Base-by-base conservation (phyloP, 2,329 filamentous ascomycete genomes). In the Neurospora sp. region DNA sequence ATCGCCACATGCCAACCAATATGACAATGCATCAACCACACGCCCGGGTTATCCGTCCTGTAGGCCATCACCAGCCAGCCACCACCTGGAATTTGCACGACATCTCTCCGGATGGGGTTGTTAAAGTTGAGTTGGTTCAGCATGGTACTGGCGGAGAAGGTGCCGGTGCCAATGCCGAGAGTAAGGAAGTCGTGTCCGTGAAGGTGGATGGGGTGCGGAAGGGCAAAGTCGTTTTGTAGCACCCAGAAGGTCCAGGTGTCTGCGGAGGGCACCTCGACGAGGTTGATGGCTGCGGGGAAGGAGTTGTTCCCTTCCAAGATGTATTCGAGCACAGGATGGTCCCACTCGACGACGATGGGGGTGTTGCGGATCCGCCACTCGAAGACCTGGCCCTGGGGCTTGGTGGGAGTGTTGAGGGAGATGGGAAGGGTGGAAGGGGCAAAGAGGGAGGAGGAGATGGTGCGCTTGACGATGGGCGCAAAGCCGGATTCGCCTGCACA, bases 31-130 rank as follows among this genome's bases (percentile, higher is more conserved):
- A 83, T 78, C 46, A 83, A 73, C 82, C 82, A 83, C 6, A 78
- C 74, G 28, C 84, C 84, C 0, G 84, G 84, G 70, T 86, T 86
- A 74, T 86, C 80, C 0, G 82, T 80, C 69, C 78, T 74, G 74
- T 83, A 86, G 0, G 81, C 83, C 10, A 86, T 76, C 1, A 82
- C 79, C 4, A 86, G 70, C 76, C 82, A 83, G 0, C 83, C 84
- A 15, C 74, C 76, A 3, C 75, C 77, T 0, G 82, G 80, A 15
- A 85, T 74, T 69, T 82, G 79, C 3, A 80, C 80, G 0, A 80
- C 82, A 72, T 86, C 84, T 10, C 84, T 76, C 0, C 83, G 78
- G 0, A 82, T 78, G 1, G 83, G 83, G 67, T 84, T 85, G 62
- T 77, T 71, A 12, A 74, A 79, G 43, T 78, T 80, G 6, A 80